phyloP scores from a whole-genome alignment of 495 filamentous ascomycete species.

The Talaromyces proteolyticus region DNA sequence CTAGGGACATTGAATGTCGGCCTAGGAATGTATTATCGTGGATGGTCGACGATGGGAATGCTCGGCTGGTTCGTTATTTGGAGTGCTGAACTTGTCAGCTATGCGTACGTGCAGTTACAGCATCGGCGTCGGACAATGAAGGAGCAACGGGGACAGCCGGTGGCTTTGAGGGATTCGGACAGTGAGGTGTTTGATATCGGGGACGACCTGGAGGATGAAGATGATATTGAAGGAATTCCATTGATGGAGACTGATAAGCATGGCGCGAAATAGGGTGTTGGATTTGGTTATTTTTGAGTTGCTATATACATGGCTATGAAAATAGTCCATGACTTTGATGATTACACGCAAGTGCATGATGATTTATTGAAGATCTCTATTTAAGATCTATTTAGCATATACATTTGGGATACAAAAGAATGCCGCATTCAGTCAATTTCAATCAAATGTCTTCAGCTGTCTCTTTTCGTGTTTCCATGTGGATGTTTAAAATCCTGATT shows the following conservation, averaged over 20 bases:
- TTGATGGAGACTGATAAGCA: slow-evolving; percentile 3
- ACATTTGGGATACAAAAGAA: no score
- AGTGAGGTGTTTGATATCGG: slow-evolving; percentile 5
- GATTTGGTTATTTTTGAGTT: neutral
- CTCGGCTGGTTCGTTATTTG: slow-evolving; percentile 4
- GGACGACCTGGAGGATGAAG: slow-evolving; percentile 3
- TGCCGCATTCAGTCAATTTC: no score
- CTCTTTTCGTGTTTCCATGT: no score
- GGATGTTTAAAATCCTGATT: no score
- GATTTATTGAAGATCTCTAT: no score
- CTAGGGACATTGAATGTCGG: slow-evolving; percentile 7
- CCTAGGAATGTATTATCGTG: slow-evolving; percentile 4
- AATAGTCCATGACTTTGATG: neutral
- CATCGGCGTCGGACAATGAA: neutral
- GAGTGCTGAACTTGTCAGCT: slow-evolving; percentile 2
- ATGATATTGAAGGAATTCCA: slow-evolving; percentile 4
- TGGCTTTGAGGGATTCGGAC: neutral
- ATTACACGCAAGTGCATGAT: no score
- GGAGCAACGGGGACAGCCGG: neutral
- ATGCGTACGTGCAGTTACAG: neutral
- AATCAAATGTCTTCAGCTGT: no score
- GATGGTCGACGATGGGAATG: slow-evolving; percentile 1
- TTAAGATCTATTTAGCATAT: no score
- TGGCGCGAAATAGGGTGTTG: neutral
- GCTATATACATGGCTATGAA: no score